Evolutionary conservation across 2,329 filamentous ascomycete species (phyloP), one percentile per base, ranked within the genome.

Genomic region (Paecilomyces fulvus): DNA sequence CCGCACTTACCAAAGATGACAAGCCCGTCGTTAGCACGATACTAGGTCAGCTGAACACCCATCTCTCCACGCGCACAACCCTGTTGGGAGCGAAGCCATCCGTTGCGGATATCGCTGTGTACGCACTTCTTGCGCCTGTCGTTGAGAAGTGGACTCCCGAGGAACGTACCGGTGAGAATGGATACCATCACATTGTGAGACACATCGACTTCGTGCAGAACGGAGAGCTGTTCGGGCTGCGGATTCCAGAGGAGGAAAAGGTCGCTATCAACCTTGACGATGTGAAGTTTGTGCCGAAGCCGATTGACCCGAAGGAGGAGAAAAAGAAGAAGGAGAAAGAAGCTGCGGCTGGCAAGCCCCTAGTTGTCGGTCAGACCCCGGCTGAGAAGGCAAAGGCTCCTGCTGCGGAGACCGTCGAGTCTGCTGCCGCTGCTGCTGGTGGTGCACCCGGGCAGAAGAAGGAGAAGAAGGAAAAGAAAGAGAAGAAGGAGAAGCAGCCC

Each of bases 251-350:
- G 12, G 80, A 76, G 54, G 85, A 94, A 69, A 96, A 94, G 80
- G 77, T 96, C 66, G 77, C 77, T 63, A 83, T 97, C 63, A 86
- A 96, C 72, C 77, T 84, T 53, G 85, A 91, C 66, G 87, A 92
- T 65, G 83, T 97, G 58, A 81, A 90, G 61, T 92, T 91, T 72
- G 87, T 92, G 65, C 92, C 94, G 77, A 92, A 92, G 64, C 89
- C 89, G 20, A 84, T 92, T 60, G 91, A 96, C 64, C 85, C 88
- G 66, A 95, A 95, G 81, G 91, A 91, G 56, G 92, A 96, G 81
- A 96, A 96, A 51, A 83, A 92, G 75, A 96, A 96, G 87, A 95
- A 95, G 80, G 91, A 95, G 77, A 96, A 96, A 81, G 89, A 87
- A 54, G 73, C 75, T 17, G 74, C 75, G 4, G 78, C 78, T 14